Percentiles rank a stretch among this genome's conserved stretches.
Conservation (phyloP, 148 eudicot genomes). For the Cornus florida region DNA sequence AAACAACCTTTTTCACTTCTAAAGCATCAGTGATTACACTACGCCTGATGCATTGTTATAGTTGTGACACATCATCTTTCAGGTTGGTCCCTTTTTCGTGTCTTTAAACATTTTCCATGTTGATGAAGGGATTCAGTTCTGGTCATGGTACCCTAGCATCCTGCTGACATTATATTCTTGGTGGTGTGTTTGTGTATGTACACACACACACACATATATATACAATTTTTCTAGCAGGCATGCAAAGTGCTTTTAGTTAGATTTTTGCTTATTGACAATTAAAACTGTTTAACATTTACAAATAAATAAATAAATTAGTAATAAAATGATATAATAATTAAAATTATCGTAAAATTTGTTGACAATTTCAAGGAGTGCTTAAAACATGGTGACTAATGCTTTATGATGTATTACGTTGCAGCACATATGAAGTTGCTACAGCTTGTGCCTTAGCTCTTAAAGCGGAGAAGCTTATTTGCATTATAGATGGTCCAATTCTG, state of each 20-base stretch:
- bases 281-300: no score
- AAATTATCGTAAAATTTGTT: not conserved
- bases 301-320: not conserved
- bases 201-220: no score
- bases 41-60: no score
- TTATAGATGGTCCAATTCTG: constrained; percentile 89
- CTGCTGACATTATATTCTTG: not conserved
- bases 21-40: no score
- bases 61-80: no score
- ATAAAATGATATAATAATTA: not conserved
- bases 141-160: not conserved
- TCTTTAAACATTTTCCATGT: no score
- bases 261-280: no score
- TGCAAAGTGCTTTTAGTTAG: not conserved
- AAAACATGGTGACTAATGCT: not conserved
- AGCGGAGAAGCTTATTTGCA: constrained; percentile 93
- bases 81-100: no score
- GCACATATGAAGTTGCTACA: constrained; percentile 96
- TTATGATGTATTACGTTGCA: constrained; percentile 26
- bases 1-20: not conserved
- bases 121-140: not conserved
- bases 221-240: not conserved
- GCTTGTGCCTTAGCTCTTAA: constrained; percentile 95
- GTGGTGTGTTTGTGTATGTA: not conserved
- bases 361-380: not conserved